Evolutionary conservation across 1,139 yeast genomes (phyloP).

Genomic region (Taiozyma sp.): DNA sequence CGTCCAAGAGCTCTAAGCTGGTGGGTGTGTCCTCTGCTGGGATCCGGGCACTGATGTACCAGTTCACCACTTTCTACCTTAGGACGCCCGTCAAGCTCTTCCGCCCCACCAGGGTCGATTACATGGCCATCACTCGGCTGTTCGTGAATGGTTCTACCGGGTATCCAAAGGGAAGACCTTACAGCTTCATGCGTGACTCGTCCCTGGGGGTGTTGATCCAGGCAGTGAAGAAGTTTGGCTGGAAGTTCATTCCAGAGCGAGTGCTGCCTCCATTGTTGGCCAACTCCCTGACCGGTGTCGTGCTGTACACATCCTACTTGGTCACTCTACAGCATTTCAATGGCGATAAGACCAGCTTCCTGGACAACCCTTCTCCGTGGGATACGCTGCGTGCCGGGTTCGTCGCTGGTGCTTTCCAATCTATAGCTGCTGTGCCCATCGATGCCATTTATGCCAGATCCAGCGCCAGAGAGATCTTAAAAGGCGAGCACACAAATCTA

Average conservation of each 20-base stretch:
- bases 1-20: conserved; percentile 18
- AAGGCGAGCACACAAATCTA: conserved; percentile 62
- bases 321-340: conserved; percentile 37
- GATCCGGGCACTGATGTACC: conserved; percentile 67
- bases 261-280: conserved; percentile 83
- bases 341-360: conserved; percentile 22
- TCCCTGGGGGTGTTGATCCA: conserved; percentile 64
- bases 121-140: conserved; percentile 60
- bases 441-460: conserved; percentile 88
- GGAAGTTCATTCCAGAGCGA: conserved; percentile 82
- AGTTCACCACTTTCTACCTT: conserved; percentile 69
- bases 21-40: conserved; percentile 26
- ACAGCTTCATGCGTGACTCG: conserved; percentile 69
- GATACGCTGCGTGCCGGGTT: conserved; percentile 81
- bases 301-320: conserved; percentile 77
- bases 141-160: conserved; percentile 23
- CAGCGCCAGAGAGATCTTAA: conserved; percentile 64
- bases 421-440: conserved; percentile 90
- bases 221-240: conserved; percentile 74
- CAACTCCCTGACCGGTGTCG: conserved; percentile 81
- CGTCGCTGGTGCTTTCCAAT: conserved; percentile 80
- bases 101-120: conserved; percentile 87
- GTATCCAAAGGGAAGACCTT: conserved; percentile 41
- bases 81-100: conserved; percentile 84
- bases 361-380: conserved; percentile 27